phyloP scores from a whole-genome alignment of 495 filamentous ascomycete species.

The Cryomyces antarcticus region DNA sequence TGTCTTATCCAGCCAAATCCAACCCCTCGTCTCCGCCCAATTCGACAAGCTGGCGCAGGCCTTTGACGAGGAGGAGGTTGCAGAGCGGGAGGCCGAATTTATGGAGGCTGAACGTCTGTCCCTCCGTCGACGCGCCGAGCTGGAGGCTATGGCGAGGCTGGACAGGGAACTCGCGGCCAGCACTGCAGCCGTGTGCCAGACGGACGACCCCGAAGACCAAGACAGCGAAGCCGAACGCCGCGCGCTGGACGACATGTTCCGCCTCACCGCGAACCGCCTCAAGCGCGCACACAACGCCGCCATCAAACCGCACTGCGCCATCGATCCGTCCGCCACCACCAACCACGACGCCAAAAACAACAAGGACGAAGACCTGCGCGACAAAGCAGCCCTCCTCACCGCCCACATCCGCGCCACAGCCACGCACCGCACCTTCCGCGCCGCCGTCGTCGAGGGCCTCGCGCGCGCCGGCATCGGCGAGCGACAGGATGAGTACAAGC shows the following conservation, averaged over 20 bases:
- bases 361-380: slow-evolving; percentile 41
- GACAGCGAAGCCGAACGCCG: too few species aligned
- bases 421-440: too few species aligned
- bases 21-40: slow-evolving; percentile 34
- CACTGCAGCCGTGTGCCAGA: too few species aligned
- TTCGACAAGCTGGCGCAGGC: slow-evolving; percentile 33
- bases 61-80: slow-evolving; percentile 34
- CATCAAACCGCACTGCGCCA: too few species aligned
- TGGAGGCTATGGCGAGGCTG: slow-evolving; percentile 22
- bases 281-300: too few species aligned
- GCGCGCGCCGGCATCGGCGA: slow-evolving; percentile 16
- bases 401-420: not conserved
- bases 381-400: slow-evolving; percentile 14
- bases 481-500: slow-evolving; percentile 15
- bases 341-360: slow-evolving; percentile 12
- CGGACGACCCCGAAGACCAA: too few species aligned
- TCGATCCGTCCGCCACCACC: too few species aligned
- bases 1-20: slow-evolving; percentile 34
- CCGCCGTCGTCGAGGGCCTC: slow-evolving; percentile 13
- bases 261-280: too few species aligned
- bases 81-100: slow-evolving; percentile 36
- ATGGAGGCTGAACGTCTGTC: slow-evolving; percentile 36
- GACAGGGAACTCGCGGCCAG: too few species aligned
- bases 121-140: slow-evolving; percentile 30
- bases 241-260: too few species aligned